A percentile compares a stretch with the other conserved stretches of the same genome.
phyloP scores from a whole-genome alignment of 164 flowering plant species.

The Umbilicus rupestris region DNA sequence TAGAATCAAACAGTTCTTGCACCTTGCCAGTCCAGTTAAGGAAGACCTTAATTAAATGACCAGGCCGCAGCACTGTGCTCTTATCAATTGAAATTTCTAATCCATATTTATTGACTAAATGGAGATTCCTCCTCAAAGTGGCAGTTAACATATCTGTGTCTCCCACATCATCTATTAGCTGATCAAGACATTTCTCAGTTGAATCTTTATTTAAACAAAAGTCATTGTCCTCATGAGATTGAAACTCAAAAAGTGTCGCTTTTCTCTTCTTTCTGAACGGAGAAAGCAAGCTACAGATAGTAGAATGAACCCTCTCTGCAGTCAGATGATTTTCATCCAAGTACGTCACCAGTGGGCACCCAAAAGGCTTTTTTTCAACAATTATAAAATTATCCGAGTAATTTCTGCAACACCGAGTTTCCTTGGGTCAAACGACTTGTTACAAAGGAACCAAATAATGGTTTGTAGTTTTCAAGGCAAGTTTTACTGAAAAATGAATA shows the following conservation, averaged over 20 bases:
- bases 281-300: slow-evolving; percentile 42
- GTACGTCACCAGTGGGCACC: slow-evolving; percentile 70
- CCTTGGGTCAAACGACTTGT: too few species aligned
- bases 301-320: slow-evolving; percentile 48
- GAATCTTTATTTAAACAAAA: too few species aligned
- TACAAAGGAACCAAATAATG: too few species aligned
- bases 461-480: too few species aligned
- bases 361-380: slow-evolving; percentile 37
- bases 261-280: slow-evolving; percentile 54
- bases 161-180: too few species aligned
- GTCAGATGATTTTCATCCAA: slow-evolving; percentile 25
- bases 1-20: slow-evolving; percentile 49
- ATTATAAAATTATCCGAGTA: slow-evolving; percentile 23
- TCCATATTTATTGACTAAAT: slow-evolving; percentile 37
- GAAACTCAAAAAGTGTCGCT: neutral
- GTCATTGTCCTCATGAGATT: too few species aligned
- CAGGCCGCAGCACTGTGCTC: slow-evolving; percentile 26
- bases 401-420: slow-evolving; percentile 21
- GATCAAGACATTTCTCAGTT: slow-evolving; percentile 44
- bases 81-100: slow-evolving; percentile 35
- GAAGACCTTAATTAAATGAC: slow-evolving; percentile 29
- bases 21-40: slow-evolving; percentile 75
- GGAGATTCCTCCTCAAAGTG: slow-evolving; percentile 47
- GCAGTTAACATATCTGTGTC: slow-evolving; percentile 17
- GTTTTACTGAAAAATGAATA: too few species aligned